Percentiles rank a stretch among this genome's conserved stretches.
Conservation (phyloP, 1,139 yeast species). For the Blastobotrys ciferrii region DNA sequence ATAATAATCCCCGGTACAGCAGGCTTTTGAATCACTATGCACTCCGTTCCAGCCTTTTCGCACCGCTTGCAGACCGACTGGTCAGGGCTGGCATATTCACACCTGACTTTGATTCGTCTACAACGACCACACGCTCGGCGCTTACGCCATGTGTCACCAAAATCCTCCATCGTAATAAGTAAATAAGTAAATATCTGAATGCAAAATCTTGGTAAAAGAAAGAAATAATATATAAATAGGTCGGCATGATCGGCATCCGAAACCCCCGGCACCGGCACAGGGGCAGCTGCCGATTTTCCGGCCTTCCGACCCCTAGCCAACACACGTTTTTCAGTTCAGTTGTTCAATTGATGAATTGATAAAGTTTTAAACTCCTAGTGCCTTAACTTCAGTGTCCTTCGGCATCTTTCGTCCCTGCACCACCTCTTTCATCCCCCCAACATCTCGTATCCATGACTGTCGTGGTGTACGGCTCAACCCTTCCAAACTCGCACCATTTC, state of each 20-base stretch:
- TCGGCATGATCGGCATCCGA: slow-evolving; percentile 5
- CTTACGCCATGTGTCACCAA: slow-evolving; percentile 41
- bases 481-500: too few species aligned
- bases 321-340: too few species aligned
- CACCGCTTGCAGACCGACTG: slow-evolving; percentile 49
- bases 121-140: slow-evolving; percentile 58
- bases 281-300: background rate
- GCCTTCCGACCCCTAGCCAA: too few species aligned
- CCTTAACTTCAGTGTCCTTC: too few species aligned
- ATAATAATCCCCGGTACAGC: background rate
- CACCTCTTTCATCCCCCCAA: too few species aligned
- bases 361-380: too few species aligned
- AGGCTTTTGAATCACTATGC: slow-evolving; percentile 39
- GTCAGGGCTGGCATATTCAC: slow-evolving; percentile 50
- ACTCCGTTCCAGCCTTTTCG: slow-evolving; percentile 43
- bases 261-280: background rate
- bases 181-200: background rate
- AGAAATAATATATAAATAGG: background rate
- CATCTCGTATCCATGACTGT: too few species aligned
- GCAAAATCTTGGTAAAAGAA: background rate
- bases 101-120: slow-evolving; percentile 53
- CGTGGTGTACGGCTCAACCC: too few species aligned
- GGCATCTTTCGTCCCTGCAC: too few species aligned
- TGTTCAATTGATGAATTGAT: too few species aligned
- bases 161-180: background rate